Base-by-base conservation (phyloP, 352 stramenopile species). In the Blastocystis sp. region DNA sequence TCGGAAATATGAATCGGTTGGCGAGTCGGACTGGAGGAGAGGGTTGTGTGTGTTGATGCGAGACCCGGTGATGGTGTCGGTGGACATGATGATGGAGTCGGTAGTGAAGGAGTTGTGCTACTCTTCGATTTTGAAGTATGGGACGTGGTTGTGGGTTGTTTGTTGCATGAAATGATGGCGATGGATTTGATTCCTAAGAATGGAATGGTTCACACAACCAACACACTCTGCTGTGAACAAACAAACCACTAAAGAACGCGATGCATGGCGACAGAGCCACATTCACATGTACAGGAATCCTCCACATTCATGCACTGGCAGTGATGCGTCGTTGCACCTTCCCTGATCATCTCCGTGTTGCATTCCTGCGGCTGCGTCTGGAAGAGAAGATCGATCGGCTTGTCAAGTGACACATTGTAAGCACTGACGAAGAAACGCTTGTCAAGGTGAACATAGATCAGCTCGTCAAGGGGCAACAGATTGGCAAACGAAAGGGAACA, bases 31-130 rank as follows among this genome's bases (percentile, higher is more conserved):
- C 3, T 40, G 54, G 51, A 54, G 49, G 27, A n/a, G 48, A 29
- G 49, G 29, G n/a, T 27, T 81, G 34, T 46, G 14, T 65, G 16
- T 81, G 18, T 81, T 81, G 61, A 63, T 24, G 36, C 61, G 40
- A 46, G 69, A 81, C 24, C 29, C 46, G 24, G 0, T 16, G 27
- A 21, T 24, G 14, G 69, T 81, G 4, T 81, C 69, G 24, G 38
- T 81, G 34, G 36, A 81, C 21, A 65, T 42, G 49, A 81, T 81
- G 21, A 44, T 81, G 6, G 27, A 81, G 27, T 38, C 69, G 36
- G 46, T 61, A 16, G 48, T 81, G 16, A 11, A 38, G 6, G 42
- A 63, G 4, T 81, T 81, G 14, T 81, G 69, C n/a, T 4, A 36
- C n/a, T 63, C 46, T 6, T 81, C 69, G 11, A 48, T 81, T 64